Evolutionary conservation across 768 basidiomycete species (phyloP), one percentile per base, ranked within the genome.

Genomic region (Dioszegia crocea): DNA sequence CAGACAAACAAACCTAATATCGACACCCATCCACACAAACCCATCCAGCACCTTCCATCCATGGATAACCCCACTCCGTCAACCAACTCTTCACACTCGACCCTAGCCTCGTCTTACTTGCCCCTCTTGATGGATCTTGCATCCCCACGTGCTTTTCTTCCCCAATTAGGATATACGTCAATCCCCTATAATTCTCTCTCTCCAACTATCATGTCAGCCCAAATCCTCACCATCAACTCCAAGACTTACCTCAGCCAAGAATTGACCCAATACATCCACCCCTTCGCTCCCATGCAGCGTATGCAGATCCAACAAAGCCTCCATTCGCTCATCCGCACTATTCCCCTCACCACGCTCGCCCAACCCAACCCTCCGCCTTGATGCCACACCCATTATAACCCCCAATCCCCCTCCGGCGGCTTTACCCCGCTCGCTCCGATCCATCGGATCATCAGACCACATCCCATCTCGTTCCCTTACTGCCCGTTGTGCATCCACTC

Each of bases 111-210:
- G 84, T 83, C 52, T 89, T 85, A 8, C 89, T 89, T 2, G 89
- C 85, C 26, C 91, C 91, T 38, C 91, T 83, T 12, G 81, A 84
- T 3, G 83, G 79, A 68, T 93, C 91, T 70, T 93, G 90, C n/a
- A 86, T 87, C 1, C 89, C 93, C 0, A 89, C 91, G 75, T 97
- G 94, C 77, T 92, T 94, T 77, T 94, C 90, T 78, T 97, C 91
- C 19, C 96, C 94, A 5, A 98, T 89, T 43, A 99, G 82, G 19
- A 90, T 79, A 74, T 88, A 99, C 4, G 89, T 91, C 56, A 96
- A 79, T 6, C 93, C 94, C 71, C 87, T 85, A 78, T 85, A 94
- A 71, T 87, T 85, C 73, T 96, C 92, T 24, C 82, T 83, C 76
- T 97, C 93, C 63, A 94, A 80, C 88, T 91, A 36, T 19, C 19